A percentile compares a stretch with the other conserved stretches of the same genome.
These are phyloP conservation scores for Voacanga thouarsii DNA, from an alignment of 257 asterid species.

Conservation along the genomic window DNA sequence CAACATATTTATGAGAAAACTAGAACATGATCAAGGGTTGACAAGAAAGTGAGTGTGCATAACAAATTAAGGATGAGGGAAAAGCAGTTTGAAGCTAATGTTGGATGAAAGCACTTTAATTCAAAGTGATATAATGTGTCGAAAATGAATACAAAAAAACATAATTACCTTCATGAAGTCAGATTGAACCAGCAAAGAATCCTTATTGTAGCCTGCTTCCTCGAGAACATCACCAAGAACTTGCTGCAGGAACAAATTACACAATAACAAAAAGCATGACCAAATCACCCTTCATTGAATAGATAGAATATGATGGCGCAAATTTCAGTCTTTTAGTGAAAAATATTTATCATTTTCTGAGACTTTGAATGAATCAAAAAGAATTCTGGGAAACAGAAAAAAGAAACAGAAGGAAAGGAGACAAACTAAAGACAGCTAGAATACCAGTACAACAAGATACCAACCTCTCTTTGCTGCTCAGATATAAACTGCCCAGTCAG, in stretches of 20 bases:
- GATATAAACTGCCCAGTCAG: slow-evolving; percentile 77
- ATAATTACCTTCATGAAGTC: slow-evolving; percentile 75
- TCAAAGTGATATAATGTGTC: not conserved
- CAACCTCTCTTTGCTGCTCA: slow-evolving; percentile 77
- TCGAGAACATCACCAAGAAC: slow-evolving; percentile 76
- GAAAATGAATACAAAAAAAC: not conserved
- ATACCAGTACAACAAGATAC: slow-evolving; percentile 16
- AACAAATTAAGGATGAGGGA: not conserved
- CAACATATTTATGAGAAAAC: not conserved
- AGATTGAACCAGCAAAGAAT: slow-evolving; percentile 57
- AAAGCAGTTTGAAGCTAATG: not conserved
- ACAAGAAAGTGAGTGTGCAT: not conserved
- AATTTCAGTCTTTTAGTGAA: not conserved
- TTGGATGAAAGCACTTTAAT: not conserved
- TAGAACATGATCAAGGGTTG: not conserved
- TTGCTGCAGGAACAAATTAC: slow-evolving; percentile 37
- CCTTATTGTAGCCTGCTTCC: slow-evolving; percentile 82
- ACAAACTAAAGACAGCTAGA: not conserved
- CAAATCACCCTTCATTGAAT: not conserved
- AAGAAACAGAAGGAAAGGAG: not conserved
- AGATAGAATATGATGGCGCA: not conserved
- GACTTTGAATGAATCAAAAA: not conserved
- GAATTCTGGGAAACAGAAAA: not conserved
- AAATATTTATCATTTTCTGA: not conserved
- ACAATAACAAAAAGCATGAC: slow-evolving; percentile 13